Percentiles rank a stretch among this genome's conserved stretches.
These are phyloP conservation scores for Trypanosoma lewisi DNA, from an alignment of 208 protist genomes.

Conservation along the genomic window DNA sequence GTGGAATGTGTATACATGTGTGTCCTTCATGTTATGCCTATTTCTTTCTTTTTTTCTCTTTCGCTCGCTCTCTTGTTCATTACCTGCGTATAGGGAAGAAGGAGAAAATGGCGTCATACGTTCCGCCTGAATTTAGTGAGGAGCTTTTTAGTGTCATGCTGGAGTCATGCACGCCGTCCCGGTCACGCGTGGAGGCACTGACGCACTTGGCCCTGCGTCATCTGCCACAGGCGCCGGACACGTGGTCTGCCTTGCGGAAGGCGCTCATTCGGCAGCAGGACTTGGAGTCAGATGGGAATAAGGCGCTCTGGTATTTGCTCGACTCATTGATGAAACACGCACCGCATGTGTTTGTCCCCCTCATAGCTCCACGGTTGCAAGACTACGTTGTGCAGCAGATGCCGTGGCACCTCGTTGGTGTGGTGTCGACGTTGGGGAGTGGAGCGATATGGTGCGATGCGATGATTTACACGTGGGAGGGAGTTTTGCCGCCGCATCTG, in stretches of 20 bases:
- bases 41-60: conserved; percentile 26
- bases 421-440: conserved; percentile 18
- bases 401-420: conserved; percentile 48
- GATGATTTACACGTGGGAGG: conserved; percentile 68
- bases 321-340: conserved; percentile 76
- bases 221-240: conserved; percentile 46
- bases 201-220: conserved; percentile 58
- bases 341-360: conserved; percentile 71
- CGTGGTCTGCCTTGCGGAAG: conserved; percentile 66
- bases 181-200: conserved; percentile 52
- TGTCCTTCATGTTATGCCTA: background rate
- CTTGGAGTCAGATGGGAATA: conserved; percentile 42
- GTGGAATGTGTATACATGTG: too few species aligned
- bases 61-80: too few species aligned
- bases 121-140: conserved; percentile 40
- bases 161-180: conserved; percentile 48
- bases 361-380: conserved; percentile 57
- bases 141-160: conserved; percentile 55
- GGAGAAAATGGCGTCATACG: conserved; percentile 11
- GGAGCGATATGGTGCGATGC: conserved; percentile 59
- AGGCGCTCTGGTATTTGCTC: conserved; percentile 72
- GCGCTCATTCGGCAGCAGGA: conserved; percentile 45
- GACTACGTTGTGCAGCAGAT: conserved; percentile 75
- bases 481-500: conserved; percentile 42
- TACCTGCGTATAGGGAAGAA: too few species aligned